Evolutionary conservation across 495 filamentous ascomycete species (phyloP).

Genomic region (Annulohypoxylon maeteangense): DNA sequence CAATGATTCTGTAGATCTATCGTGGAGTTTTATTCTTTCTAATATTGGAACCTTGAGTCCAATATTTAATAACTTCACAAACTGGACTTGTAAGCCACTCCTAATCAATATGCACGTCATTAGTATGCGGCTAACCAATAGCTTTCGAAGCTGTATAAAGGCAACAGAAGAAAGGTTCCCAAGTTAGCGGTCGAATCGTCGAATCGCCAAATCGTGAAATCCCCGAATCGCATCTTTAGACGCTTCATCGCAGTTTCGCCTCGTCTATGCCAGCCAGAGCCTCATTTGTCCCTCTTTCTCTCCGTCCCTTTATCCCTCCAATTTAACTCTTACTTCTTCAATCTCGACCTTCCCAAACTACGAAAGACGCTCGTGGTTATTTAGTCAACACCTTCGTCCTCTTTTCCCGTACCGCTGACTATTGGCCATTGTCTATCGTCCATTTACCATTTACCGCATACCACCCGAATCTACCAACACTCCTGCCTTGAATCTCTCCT

Average conservation of each 20-base stretch:
- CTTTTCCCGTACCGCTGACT: neutral
- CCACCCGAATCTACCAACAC: conserved; percentile 1
- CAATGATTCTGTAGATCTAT: conserved; percentile 17
- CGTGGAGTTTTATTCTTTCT: neutral
- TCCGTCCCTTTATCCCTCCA: too few relatives aligned
- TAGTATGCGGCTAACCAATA: neutral
- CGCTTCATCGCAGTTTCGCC: neutral
- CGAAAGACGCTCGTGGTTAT: neutral
- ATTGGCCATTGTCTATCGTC: too few relatives aligned
- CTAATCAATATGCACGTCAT: neutral
- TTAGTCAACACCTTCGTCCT: neutral
- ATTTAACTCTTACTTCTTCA: neutral
- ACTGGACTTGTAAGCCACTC: neutral
- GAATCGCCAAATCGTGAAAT: too few relatives aligned
- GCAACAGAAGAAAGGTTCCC: neutral
- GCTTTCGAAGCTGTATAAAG: conserved; percentile 3
- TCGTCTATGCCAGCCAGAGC: conserved; percentile 3
- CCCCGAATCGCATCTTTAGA: conserved; percentile 16
- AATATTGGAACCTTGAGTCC: neutral
- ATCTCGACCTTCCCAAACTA: neutral
- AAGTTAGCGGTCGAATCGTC: neutral
- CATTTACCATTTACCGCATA: neutral
- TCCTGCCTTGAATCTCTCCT: neutral
- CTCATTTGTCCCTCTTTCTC: neutral
- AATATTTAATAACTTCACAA: conserved; percentile 1